These are phyloP conservation scores for Clavariopsis aquatica DNA, from an alignment of 495 filamentous ascomycete genomes.

Conservation along the genomic window DNA sequence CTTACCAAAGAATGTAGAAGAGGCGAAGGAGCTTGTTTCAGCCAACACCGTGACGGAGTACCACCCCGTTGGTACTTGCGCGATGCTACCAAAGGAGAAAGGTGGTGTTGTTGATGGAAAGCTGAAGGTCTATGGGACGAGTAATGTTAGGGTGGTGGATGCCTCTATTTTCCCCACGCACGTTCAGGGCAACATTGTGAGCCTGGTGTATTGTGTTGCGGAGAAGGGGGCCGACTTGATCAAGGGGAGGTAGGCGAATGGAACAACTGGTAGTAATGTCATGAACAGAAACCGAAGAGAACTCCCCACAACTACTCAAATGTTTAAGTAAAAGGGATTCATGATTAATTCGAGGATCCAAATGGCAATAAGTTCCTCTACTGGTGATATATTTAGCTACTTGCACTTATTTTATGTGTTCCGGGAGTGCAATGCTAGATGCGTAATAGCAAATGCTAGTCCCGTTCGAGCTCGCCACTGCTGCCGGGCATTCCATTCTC, in stretches of 20 bases:
- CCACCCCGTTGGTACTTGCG: conserved; percentile 34
- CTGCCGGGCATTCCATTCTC: too few species aligned
- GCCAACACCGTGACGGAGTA: conserved; percentile 33
- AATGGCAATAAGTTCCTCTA: too few species aligned
- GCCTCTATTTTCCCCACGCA: conserved; percentile 30
- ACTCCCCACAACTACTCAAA: too few species aligned
- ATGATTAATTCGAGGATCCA: too few species aligned
- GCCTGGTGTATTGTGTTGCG: conserved; percentile 32
- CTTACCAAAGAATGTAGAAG: conserved; percentile 26
- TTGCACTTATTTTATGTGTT: too few species aligned
- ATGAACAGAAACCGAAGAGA: neutral
- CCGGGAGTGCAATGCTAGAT: too few species aligned
- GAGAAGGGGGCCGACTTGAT: conserved; percentile 37
- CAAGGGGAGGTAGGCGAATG: conserved; percentile 24
- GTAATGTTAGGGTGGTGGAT: conserved; percentile 34
- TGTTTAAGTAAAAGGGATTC: too few species aligned
- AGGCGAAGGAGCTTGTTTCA: conserved; percentile 21
- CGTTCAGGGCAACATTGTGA: conserved; percentile 30
- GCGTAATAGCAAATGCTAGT: too few species aligned
- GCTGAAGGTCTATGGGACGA: conserved; percentile 37
- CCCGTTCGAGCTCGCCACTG: too few species aligned
- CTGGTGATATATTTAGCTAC: too few species aligned
- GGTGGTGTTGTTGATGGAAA: conserved; percentile 34
- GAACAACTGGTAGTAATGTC: neutral
- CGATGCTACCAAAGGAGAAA: conserved; percentile 29